These are phyloP conservation scores for Discostella stelligera DNA, from an alignment of 352 stramenopile genomes.

Conservation along the genomic window DNA sequence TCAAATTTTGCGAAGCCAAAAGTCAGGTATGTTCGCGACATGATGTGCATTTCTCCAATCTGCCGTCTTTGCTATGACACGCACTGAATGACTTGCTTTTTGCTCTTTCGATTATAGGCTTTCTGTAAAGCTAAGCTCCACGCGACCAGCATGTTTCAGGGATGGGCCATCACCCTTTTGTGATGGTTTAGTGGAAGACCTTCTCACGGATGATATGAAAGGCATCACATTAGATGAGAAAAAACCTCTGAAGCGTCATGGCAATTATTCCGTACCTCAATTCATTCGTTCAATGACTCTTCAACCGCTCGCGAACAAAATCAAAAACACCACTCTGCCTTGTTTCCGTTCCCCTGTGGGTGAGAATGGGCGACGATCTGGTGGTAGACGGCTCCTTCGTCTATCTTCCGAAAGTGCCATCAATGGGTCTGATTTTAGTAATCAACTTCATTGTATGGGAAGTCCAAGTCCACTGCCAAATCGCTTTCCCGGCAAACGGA, in stretches of 20 bases:
- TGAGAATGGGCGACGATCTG: slow-evolving; percentile 6
- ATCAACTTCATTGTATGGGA: slow-evolving; percentile 26
- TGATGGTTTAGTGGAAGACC: slow-evolving; percentile 20
- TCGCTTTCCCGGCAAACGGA: slow-evolving; percentile 1
- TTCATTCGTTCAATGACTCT: slow-evolving; percentile 39
- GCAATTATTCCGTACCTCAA: slow-evolving; percentile 18
- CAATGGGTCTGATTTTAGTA: slow-evolving; percentile 35
- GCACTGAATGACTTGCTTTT: background rate
- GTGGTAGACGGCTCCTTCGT: slow-evolving; percentile 12
- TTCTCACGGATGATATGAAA: slow-evolving; percentile 34
- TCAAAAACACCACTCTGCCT: slow-evolving; percentile 28
- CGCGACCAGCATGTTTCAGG: slow-evolving; percentile 3
- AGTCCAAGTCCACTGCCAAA: slow-evolving; percentile 24
- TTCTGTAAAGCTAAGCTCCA: slow-evolving; percentile 14
- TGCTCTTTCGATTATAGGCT: slow-evolving; percentile 1
- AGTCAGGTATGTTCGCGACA: slow-evolving; percentile 6
- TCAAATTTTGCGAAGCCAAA: slow-evolving; percentile 8
- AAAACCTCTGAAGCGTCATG: slow-evolving; percentile 9
- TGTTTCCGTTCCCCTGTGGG: slow-evolving; percentile 21
- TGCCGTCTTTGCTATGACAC: background rate
- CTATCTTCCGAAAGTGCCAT: slow-evolving; percentile 42
- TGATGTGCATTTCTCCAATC: background rate
- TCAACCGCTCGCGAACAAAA: slow-evolving; percentile 27
- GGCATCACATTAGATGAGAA: slow-evolving; percentile 26
- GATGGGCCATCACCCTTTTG: slow-evolving; percentile 21